These are phyloP conservation scores for Ramularia collo-cygni DNA, from an alignment of 2,329 filamentous ascomycete genomes.

Conservation along the genomic window DNA sequence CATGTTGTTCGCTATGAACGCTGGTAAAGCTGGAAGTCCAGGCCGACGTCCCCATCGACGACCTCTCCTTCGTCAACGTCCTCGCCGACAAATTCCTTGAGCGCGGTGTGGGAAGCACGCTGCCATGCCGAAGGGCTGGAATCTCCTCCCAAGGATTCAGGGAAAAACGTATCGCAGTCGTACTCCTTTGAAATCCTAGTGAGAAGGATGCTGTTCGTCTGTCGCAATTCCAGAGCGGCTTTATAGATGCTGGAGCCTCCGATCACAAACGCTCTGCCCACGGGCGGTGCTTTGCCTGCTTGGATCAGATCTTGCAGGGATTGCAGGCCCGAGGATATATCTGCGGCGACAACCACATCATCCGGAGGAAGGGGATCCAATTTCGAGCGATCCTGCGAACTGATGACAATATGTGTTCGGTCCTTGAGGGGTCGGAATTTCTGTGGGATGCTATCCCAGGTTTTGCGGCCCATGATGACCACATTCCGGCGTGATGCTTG, in stretches of 20 bases:
- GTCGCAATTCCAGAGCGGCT: conserved; percentile 54
- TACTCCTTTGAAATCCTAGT: conserved; percentile 64
- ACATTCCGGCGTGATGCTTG: conserved; percentile 43
- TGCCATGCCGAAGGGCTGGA: conserved; percentile 44
- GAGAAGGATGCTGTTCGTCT: conserved; percentile 59
- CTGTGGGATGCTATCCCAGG: conserved; percentile 82
- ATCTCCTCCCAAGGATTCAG: conserved; percentile 48
- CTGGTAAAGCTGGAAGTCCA: conserved; percentile 29
- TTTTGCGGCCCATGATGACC: conserved; percentile 96
- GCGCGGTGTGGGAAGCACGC: conserved; percentile 44
- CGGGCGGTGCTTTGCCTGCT: conserved; percentile 18
- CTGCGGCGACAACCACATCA: conserved; percentile 49
- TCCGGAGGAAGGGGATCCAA: conserved; percentile 25
- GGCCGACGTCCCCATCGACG: conserved; percentile 19
- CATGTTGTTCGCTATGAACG: conserved; percentile 6
- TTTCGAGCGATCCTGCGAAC: conserved; percentile 35
- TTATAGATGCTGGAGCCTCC: conserved; percentile 83
- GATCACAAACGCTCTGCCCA: conserved; percentile 72
- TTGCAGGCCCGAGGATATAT: conserved; percentile 24
- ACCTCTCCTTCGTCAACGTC: conserved; percentile 51
- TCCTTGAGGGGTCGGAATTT: conserved; percentile 72
- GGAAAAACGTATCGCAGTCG: conserved; percentile 71
- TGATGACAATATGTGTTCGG: conserved; percentile 76
- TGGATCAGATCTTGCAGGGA: conserved; percentile 28
- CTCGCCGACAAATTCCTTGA: conserved; percentile 62